Evolutionary conservation across 2,329 filamentous ascomycete species (phyloP).

Genomic region (Zymoseptoria passerinii): DNA sequence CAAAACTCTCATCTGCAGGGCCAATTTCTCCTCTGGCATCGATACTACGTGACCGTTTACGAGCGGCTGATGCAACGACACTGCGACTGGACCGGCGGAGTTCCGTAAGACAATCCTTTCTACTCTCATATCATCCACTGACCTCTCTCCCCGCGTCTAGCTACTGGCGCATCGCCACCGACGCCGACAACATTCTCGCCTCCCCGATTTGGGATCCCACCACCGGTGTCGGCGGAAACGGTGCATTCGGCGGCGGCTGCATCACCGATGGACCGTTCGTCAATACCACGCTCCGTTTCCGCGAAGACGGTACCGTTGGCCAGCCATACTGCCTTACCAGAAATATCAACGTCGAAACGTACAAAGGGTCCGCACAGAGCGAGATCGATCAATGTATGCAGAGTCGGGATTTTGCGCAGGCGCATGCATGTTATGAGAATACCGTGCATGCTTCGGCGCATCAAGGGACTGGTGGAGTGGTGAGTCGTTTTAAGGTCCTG

Average conservation of each 20-base stretch:
- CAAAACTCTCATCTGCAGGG: background rate
- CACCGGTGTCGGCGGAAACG: slow-evolving; percentile 13
- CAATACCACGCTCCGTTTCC: slow-evolving; percentile 10
- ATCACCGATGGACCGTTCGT: slow-evolving; percentile 13
- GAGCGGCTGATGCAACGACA: slow-evolving; percentile 14
- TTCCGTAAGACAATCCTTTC: slow-evolving; percentile 8
- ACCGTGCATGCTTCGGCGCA: slow-evolving; percentile 15
- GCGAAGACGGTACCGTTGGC: slow-evolving; percentile 3
- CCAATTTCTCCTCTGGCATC: slow-evolving; percentile 17
- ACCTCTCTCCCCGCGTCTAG: background rate
- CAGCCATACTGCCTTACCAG: slow-evolving; percentile 9
- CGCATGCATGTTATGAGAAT: slow-evolving; percentile 14
- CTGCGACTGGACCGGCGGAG: slow-evolving; percentile 12
- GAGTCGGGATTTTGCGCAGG: slow-evolving; percentile 8
- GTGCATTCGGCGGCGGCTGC: slow-evolving; percentile 5
- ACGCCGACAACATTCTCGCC: slow-evolving; percentile 10
- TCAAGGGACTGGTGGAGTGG: slow-evolving; percentile 12
- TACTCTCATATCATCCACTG: background rate
- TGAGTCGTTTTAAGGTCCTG: background rate
- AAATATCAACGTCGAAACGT: slow-evolving; percentile 7
- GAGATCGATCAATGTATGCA: slow-evolving; percentile 13
- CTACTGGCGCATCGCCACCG: slow-evolving; percentile 14
- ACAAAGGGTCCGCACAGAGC: slow-evolving; percentile 7
- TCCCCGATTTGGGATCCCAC: slow-evolving; percentile 14
- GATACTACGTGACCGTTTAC: slow-evolving; percentile 16